phyloP scores from a whole-genome alignment of 202 grass and related monocot species.

The Panicum virgatum region DNA sequence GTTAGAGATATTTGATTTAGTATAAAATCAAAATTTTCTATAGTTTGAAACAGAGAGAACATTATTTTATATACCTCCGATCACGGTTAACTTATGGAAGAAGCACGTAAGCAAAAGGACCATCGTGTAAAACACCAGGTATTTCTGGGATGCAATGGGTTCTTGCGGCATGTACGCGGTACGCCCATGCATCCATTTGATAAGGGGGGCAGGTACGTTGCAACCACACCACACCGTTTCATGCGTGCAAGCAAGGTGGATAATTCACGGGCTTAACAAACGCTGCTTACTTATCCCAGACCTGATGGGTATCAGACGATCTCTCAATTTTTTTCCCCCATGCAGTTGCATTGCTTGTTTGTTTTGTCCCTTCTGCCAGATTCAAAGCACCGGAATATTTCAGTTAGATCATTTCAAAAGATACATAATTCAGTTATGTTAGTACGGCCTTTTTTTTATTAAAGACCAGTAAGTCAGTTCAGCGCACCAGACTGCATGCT shows the following conservation, averaged over 20 bases:
- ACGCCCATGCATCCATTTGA: slow-evolving; percentile 2
- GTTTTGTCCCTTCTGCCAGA: not conserved
- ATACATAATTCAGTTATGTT: not conserved
- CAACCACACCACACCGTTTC: slow-evolving; percentile 8
- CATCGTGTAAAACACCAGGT: not conserved
- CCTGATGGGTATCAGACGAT: not conserved
- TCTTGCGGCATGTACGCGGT: not conserved
- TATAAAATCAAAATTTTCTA: no score
- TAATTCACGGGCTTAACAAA: not conserved
- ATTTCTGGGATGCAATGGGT: not conserved
- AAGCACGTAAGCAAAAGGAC: not conserved
- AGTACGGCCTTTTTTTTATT: not conserved
- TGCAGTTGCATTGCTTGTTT: not conserved
- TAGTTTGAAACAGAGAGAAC: no score
- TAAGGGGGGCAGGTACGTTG: not conserved
- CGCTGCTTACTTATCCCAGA: not conserved
- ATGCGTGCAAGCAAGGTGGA: slow-evolving; percentile 22
- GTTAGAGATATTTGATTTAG: no score
- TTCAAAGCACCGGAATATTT: not conserved
- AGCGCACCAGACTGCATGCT: not conserved
- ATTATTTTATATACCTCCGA: not conserved
- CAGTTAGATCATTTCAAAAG: no score
- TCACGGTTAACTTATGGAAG: not conserved
- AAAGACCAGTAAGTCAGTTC: not conserved
- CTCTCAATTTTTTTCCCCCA: not conserved